A percentile compares a stretch with the other conserved stretches of the same genome.
Evolutionary conservation across 768 basidiomycete species (phyloP).

Genomic region (Trametes cinnabarina): DNA sequence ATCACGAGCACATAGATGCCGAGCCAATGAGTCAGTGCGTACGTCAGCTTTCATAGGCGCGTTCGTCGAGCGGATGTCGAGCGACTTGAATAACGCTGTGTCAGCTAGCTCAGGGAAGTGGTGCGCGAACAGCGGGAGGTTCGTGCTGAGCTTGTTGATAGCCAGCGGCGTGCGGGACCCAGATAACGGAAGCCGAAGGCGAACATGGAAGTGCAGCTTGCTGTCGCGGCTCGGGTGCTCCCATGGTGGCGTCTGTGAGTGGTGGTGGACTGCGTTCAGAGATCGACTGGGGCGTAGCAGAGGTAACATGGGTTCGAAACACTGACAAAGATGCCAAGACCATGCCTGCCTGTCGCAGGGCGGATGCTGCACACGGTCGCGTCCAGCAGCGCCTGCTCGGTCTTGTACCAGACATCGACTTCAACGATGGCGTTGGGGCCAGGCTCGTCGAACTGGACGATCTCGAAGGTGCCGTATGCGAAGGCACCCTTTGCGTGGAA

Average conservation of each 20-base stretch:
- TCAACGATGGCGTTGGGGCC: slow-evolving; percentile 20
- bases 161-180: slow-evolving; percentile 23
- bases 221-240: slow-evolving; percentile 33
- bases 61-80: slow-evolving; percentile 20
- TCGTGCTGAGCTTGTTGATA: slow-evolving; percentile 45
- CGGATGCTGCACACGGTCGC: slow-evolving; percentile 25
- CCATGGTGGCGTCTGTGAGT: slow-evolving; percentile 15
- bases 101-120: slow-evolving; percentile 35
- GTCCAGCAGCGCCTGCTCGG: slow-evolving; percentile 3
- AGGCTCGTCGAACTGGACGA: slow-evolving; percentile 2
- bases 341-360: slow-evolving; percentile 18
- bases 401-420: slow-evolving; percentile 19
- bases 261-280: slow-evolving; percentile 17
- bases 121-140: slow-evolving; percentile 30
- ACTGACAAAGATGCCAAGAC: slow-evolving; percentile 34
- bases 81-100: slow-evolving; percentile 36
- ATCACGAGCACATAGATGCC: not conserved
- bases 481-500: slow-evolving; percentile 6
- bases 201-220: slow-evolving; percentile 32
- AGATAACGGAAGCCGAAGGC: slow-evolving; percentile 39
- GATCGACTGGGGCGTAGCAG: not conserved
- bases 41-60: slow-evolving; percentile 1
- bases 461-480: slow-evolving; percentile 16
- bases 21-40: slow-evolving; percentile 17
- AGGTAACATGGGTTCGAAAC: not conserved